Conservation (phyloP, 805 yeast species). For the Sugiyamaella floridensis region DNA sequence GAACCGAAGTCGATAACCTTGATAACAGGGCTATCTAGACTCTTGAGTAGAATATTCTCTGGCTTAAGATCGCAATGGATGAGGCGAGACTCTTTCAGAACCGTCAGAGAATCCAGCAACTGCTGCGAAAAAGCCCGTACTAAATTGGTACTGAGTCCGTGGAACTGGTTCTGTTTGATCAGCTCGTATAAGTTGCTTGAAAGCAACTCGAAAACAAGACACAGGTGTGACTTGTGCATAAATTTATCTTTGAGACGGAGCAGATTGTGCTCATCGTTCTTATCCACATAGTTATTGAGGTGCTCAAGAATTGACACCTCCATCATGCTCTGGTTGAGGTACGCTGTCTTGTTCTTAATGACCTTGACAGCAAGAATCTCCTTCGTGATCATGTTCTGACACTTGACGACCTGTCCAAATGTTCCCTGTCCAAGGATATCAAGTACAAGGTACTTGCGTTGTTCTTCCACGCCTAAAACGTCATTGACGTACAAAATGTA, state of each 20-base stretch:
- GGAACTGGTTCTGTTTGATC: constrained; percentile 86
- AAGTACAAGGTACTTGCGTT: constrained; percentile 77
- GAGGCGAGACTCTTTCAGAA: constrained; percentile 72
- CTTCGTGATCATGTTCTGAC: constrained; percentile 72
- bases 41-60: constrained; percentile 77
- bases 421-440: constrained; percentile 95
- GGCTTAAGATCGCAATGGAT: constrained; percentile 98
- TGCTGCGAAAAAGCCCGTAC: constrained; percentile 76
- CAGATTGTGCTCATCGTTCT: constrained; percentile 66
- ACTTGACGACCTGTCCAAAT: constrained; percentile 96
- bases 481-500: constrained; percentile 93
- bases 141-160: constrained; percentile 74
- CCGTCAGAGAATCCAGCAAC: constrained; percentile 69
- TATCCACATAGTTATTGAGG: constrained; percentile 63
- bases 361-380: constrained; percentile 92
- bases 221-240: constrained; percentile 85
- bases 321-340: constrained; percentile 81
- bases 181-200: constrained; percentile 86
- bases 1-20: constrained; percentile 95
- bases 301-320: constrained; percentile 84
- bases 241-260: constrained; percentile 79
- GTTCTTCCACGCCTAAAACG: constrained; percentile 78
- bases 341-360: constrained; percentile 86
- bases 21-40: constrained; percentile 75
- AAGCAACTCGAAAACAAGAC: constrained; percentile 84